Evolutionary conservation across 2,329 filamentous ascomycete species (phyloP), one percentile per base, ranked within the genome.

Genomic region (Pestalotiopsis sp.): DNA sequence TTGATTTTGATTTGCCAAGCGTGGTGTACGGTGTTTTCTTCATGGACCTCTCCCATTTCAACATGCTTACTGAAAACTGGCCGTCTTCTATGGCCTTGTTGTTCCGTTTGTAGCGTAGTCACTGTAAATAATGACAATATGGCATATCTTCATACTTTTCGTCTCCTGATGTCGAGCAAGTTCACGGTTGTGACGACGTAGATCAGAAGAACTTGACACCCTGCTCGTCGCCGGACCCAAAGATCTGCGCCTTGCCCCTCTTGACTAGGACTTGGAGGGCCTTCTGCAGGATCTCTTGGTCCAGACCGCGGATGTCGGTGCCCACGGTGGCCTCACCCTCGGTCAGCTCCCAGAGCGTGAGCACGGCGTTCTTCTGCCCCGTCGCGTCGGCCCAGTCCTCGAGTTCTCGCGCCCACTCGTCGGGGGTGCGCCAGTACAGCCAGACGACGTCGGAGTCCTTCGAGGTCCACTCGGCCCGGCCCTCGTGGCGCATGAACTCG

Each of bases 191-290:
- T n/a, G 17, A n/a, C n/a, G 45, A 17, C n/a, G 7, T n/a, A 31
- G 2, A 41, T 91, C 83, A 98, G 79, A 98, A 98, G 83, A 99
- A 98, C 83, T 99, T 99, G 72, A 98, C 94, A 75, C 96, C 96
- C 76, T 93, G 90, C 70, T 93, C 92, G 78, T 95, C 94, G 75
- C 95, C 94, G 66, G 90, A 89, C 41, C 95, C 95, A 82, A 99
- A 98, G 31, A 98, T 90, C 80, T 98, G 95, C 14, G 95, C 95
- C 82, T 93, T 97, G 73, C 94, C 94, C 71, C 92, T 89, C 85
- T 97, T 97, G 45, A 97, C 95, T 63, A 98, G 86, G 64, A 96
- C 85, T 70, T 89, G 88, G 63, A 99, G 85, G 49, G 93, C 92
- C 79, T 92, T 94, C 73, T 92, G 88, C 76, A 99, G 85, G 70